A percentile compares a stretch with the other conserved stretches of the same genome.
phyloP scores from a whole-genome alignment of 805 yeast genomes.

The Metschnikowia peoriensis region DNA sequence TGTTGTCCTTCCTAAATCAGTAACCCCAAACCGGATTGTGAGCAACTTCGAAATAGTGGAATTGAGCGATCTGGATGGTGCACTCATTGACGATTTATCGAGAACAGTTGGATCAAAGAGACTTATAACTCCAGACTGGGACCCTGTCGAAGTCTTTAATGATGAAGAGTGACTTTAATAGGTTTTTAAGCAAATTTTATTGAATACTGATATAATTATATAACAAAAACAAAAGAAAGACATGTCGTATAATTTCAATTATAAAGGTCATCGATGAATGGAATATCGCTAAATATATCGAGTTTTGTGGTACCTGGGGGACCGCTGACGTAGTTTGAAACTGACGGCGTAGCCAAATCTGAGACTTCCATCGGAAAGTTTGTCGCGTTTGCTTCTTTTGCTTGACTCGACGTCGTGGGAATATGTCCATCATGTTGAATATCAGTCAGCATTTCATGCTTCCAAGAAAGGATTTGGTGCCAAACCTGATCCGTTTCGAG shows the following conservation, averaged over 20 bases:
- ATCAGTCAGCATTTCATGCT: slow-evolving; percentile 20
- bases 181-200: background rate
- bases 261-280: slow-evolving; percentile 13
- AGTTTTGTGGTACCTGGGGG: slow-evolving; percentile 10
- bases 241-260: background rate
- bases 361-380: background rate
- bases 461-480: slow-evolving; percentile 33
- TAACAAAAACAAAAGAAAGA: background rate
- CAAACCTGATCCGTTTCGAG: slow-evolving; percentile 35
- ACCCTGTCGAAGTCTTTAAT: slow-evolving; percentile 29
- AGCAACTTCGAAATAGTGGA: slow-evolving; percentile 35
- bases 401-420: background rate
- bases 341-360: background rate
- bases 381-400: background rate
- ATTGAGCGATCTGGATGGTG: slow-evolving; percentile 36
- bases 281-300: slow-evolving; percentile 30
- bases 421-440: slow-evolving; percentile 1
- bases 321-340: background rate
- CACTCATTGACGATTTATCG: slow-evolving; percentile 26
- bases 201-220: background rate
- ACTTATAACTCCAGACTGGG: slow-evolving; percentile 37
- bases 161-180: slow-evolving; percentile 7
- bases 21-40: slow-evolving; percentile 28
- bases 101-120: slow-evolving; percentile 29
- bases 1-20: slow-evolving; percentile 45